A percentile compares a stretch with the other conserved stretches of the same genome.
Evolutionary conservation across 1,139 yeast genomes (phyloP).

Genomic region (Diutina mesorugosa): DNA sequence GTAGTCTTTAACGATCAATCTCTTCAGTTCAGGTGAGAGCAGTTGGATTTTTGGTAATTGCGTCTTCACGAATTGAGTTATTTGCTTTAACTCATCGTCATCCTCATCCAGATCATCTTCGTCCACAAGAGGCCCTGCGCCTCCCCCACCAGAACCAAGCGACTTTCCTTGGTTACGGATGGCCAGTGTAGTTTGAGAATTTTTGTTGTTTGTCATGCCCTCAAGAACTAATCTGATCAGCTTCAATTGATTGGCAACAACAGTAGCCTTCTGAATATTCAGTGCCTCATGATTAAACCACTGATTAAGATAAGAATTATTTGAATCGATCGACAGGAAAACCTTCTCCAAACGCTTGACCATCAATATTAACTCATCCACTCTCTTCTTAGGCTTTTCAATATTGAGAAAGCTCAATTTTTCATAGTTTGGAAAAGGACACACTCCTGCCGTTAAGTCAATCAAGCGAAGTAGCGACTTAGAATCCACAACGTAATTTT

Average conservation of each 20-base stretch:
- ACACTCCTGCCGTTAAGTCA: slow-evolving; percentile 44
- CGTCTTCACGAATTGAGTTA: slow-evolving; percentile 31
- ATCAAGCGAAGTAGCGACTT: slow-evolving; percentile 25
- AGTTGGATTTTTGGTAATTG: slow-evolving; percentile 31
- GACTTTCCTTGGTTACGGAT: not conserved
- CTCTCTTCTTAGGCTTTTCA: slow-evolving; percentile 20
- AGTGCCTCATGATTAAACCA: slow-evolving; percentile 40
- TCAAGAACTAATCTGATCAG: slow-evolving; percentile 44
- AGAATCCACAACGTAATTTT: slow-evolving; percentile 6
- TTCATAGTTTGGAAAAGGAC: slow-evolving; percentile 43
- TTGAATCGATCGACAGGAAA: slow-evolving; percentile 18
- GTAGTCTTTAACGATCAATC: slow-evolving; percentile 49
- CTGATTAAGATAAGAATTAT: slow-evolving; percentile 24
- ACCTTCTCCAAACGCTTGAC: slow-evolving; percentile 21
- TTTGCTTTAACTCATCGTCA: slow-evolving; percentile 31
- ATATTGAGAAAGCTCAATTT: slow-evolving; percentile 29
- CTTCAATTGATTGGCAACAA: slow-evolving; percentile 49
- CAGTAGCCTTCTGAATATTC: slow-evolving; percentile 39
- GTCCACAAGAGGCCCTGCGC: slow-evolving; percentile 5
- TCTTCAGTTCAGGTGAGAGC: slow-evolving; percentile 36
- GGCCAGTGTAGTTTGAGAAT: not conserved
- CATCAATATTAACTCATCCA: slow-evolving; percentile 18
- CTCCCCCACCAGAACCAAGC: not conserved
- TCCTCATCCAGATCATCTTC: slow-evolving; percentile 25
- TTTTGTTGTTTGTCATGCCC: slow-evolving; percentile 25